phyloP scores from a whole-genome alignment of 192 early-diverging fungal genomes.

The Backusella mclennaniae region DNA sequence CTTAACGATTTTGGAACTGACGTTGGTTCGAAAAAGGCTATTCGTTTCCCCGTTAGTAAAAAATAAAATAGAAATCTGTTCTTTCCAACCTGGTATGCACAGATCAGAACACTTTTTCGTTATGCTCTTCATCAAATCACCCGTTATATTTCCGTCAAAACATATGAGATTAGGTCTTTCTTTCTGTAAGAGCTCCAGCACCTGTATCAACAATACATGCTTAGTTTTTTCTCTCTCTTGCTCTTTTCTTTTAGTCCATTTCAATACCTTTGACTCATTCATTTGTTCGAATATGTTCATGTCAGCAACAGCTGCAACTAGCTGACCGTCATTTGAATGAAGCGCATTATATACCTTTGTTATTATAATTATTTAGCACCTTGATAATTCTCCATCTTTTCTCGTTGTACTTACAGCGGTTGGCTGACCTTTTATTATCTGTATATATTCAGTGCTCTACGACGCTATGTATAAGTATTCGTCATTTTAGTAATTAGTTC shows the following conservation, averaged over 20 bases:
- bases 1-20: conserved; percentile 77
- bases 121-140: conserved; percentile 43
- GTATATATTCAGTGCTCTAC: conserved; percentile 34
- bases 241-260: neutral
- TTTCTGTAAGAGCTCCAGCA: conserved; percentile 31
- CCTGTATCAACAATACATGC: conserved; percentile 16
- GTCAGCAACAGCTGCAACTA: conserved; percentile 86
- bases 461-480: conserved; percentile 8
- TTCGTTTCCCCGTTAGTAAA: neutral
- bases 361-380: conserved; percentile 33
- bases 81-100: conserved; percentile 43
- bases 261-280: conserved; percentile 31
- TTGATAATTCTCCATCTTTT: neutral
- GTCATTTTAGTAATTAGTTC: neutral
- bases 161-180: conserved; percentile 52
- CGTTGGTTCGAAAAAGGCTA: conserved; percentile 89
- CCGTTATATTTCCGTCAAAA: conserved; percentile 75
- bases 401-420: conserved; percentile 49
- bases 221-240: neutral
- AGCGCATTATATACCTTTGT: conserved; percentile 74
- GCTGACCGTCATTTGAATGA: conserved; percentile 64
- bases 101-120: conserved; percentile 34
- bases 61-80: neutral
- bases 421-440: conserved; percentile 28
- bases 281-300: conserved; percentile 81